Evolutionary conservation across 2,329 filamentous ascomycete genomes (phyloP).

Genomic region (Calonectria hawksworthii): DNA sequence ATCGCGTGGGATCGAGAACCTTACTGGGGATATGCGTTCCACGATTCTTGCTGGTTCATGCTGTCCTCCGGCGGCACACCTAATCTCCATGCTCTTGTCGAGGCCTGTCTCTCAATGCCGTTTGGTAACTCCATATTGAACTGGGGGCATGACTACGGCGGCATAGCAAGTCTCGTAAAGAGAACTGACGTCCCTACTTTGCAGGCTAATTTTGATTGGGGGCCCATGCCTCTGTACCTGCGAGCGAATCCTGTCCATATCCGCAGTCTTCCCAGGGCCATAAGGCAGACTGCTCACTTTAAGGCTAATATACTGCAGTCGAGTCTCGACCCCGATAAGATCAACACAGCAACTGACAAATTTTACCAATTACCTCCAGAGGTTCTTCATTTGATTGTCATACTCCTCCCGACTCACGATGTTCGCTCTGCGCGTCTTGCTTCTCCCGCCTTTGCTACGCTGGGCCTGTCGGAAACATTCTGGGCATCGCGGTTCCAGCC

Average conservation of each 20-base stretch:
- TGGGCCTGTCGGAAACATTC: slow-evolving; percentile 29
- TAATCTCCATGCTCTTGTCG: slow-evolving; percentile 19
- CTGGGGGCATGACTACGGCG: slow-evolving; percentile 36
- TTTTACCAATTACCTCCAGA: slow-evolving; percentile 29
- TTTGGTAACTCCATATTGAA: slow-evolving; percentile 4
- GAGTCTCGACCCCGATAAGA: neutral
- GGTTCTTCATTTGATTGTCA: slow-evolving; percentile 26
- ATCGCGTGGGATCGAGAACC: neutral
- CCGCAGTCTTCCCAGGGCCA: neutral
- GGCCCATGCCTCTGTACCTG: neutral
- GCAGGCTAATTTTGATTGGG: slow-evolving; percentile 2
- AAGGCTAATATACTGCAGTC: slow-evolving; percentile 19
- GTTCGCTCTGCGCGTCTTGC: slow-evolving; percentile 31
- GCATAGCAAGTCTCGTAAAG: neutral
- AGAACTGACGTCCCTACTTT: neutral
- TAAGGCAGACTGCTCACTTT: neutral
- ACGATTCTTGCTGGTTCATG: slow-evolving; percentile 33
- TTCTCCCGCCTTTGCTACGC: slow-evolving; percentile 25
- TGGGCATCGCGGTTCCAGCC: slow-evolving; percentile 33
- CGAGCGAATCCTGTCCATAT: slow-evolving; percentile 22
- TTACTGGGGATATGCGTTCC: slow-evolving; percentile 28
- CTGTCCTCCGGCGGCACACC: neutral
- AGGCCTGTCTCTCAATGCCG: slow-evolving; percentile 25
- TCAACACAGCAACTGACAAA: neutral
- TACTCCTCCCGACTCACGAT: slow-evolving; percentile 17